These are phyloP conservation scores for Colletotrichum gloeosporioides DNA, from an alignment of 2,329 filamentous ascomycete genomes.

Conservation along the genomic window DNA sequence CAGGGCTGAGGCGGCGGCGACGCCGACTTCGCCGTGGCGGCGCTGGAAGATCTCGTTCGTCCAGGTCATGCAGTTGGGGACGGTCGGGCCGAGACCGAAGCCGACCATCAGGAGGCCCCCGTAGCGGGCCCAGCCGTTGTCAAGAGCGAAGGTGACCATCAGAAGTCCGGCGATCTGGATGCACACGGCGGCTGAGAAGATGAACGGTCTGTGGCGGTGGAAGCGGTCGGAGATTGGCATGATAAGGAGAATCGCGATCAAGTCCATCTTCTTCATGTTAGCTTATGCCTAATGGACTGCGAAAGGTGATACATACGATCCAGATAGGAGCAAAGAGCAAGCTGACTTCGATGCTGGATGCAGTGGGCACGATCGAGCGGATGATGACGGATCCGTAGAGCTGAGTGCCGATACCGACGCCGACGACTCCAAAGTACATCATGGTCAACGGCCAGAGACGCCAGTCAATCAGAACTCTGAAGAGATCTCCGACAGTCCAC, in stretches of 20 bases:
- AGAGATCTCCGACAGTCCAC: constrained; percentile 77
- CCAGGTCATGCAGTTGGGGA: constrained; percentile 95
- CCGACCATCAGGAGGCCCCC: constrained; percentile 89
- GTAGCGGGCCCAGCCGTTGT: constrained; percentile 82
- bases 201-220: constrained; percentile 77
- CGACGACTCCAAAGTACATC: constrained; percentile 96
- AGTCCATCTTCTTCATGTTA: constrained; percentile 66
- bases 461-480: constrained; percentile 80
- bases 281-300: neutral
- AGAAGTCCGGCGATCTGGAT: constrained; percentile 86
- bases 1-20: constrained; percentile 83
- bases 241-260: constrained; percentile 83
- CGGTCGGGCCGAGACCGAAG: constrained; percentile 88
- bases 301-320: constrained; percentile 66
- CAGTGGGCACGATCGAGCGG: constrained; percentile 73
- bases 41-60: constrained; percentile 89
- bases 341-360: constrained; percentile 78
- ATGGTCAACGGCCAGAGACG: constrained; percentile 83
- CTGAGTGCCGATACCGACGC: constrained; percentile 89
- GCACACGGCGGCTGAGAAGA: constrained; percentile 78
- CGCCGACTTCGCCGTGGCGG: constrained; percentile 88
- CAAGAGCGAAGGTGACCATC: constrained; percentile 74
- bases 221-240: constrained; percentile 89
- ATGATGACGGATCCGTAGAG: constrained; percentile 90
- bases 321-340: constrained; percentile 90